Conservation (phyloP, 441 rosid genomes). For the Syzygium syzygioides region DNA sequence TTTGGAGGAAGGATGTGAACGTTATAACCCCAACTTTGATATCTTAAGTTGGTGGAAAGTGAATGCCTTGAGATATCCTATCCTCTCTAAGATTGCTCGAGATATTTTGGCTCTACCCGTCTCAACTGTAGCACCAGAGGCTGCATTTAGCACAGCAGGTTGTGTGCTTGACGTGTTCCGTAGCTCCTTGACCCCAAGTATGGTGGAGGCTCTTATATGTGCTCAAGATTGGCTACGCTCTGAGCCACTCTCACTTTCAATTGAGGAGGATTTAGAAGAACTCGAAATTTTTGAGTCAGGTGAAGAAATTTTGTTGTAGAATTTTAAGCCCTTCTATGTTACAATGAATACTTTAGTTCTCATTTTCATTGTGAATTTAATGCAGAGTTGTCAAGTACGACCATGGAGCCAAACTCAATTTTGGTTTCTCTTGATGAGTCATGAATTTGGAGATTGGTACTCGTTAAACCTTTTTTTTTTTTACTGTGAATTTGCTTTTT, state of each 20-base stretch:
- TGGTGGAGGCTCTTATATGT: conserved; percentile 1
- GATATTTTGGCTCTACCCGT: background rate
- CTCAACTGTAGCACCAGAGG: background rate
- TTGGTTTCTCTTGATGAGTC: background rate
- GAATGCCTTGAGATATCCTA: background rate
- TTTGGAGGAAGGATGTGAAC: background rate
- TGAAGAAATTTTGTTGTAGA: background rate
- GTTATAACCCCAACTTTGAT: background rate
- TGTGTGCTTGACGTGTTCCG: background rate
- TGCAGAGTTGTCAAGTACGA: background rate
- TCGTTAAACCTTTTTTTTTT: background rate
- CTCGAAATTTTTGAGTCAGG: background rate
- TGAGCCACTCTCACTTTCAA: background rate
- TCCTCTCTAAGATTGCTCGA: background rate
- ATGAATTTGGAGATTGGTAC: background rate
- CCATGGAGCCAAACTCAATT: background rate
- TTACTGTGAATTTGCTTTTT: background rate
- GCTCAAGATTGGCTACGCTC: background rate
- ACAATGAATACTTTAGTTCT: background rate
- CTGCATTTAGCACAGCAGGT: background rate
- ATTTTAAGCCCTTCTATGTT: background rate
- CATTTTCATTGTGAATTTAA: background rate
- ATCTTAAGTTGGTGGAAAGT: background rate
- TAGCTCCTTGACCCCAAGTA: background rate
- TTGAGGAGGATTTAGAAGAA: background rate